phyloP scores from a whole-genome alignment of 208 protist genomes.

The Leishmania martiniquensis region DNA sequence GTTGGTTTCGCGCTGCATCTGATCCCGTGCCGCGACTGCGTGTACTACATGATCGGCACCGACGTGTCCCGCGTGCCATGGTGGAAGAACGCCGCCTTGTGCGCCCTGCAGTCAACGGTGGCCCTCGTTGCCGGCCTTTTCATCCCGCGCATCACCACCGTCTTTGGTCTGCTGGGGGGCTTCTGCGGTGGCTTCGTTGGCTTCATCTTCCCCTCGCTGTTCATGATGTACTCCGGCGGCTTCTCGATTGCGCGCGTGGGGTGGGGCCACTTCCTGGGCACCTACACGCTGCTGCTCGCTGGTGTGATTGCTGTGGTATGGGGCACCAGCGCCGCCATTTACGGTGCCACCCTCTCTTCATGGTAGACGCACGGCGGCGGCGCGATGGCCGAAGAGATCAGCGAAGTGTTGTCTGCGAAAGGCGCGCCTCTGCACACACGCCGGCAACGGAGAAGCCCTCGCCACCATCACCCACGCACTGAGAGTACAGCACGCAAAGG shows the following conservation, averaged over 20 bases:
- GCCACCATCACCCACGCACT: too few species aligned
- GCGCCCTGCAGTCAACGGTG: constrained; percentile 26
- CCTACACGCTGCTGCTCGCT: constrained; percentile 56
- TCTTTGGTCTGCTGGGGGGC: constrained; percentile 76
- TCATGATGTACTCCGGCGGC: constrained; percentile 30
- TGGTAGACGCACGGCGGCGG: neutral
- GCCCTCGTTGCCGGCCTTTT: constrained; percentile 68
- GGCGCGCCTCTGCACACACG: neutral
- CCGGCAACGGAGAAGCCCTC: neutral
- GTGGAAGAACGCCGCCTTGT: constrained; percentile 54
- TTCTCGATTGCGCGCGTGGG: constrained; percentile 29
- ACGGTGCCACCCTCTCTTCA: constrained; percentile 36
- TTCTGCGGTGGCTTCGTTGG: constrained; percentile 76
- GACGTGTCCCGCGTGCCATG: constrained; percentile 42
- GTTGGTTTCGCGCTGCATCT: constrained; percentile 65
- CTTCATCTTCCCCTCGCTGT: constrained; percentile 77
- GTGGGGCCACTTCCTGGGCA: constrained; percentile 54
- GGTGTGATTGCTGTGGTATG: constrained; percentile 69
- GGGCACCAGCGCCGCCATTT: constrained; percentile 62
- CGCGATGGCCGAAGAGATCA: neutral
- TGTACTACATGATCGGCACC: constrained; percentile 52
- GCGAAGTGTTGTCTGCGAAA: neutral
- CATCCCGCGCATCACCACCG: constrained; percentile 66
- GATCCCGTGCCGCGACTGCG: constrained; percentile 56
- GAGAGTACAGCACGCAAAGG: neutral